phyloP scores from a whole-genome alignment of 1,139 yeast species.

The Magnusiomyces sp. region DNA sequence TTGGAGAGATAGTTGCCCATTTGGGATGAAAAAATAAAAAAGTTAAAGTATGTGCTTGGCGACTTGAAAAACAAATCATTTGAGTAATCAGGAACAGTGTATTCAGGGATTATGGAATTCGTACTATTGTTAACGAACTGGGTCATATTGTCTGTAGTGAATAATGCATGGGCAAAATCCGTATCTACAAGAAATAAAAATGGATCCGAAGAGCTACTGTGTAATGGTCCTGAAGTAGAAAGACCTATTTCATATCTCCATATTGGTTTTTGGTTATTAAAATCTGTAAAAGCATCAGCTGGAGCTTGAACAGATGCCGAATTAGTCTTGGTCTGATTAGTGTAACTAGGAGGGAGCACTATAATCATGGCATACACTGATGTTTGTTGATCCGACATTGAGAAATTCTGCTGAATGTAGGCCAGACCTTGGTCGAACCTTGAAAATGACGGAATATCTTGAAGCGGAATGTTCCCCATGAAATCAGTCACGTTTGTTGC shows the following conservation, averaged over 20 bases:
- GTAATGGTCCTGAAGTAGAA: constrained; percentile 56
- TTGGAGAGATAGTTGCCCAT: constrained; percentile 16
- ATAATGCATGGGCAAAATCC: constrained; percentile 61
- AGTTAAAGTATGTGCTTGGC: constrained; percentile 41
- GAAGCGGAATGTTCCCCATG: no score
- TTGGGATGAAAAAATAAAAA: constrained; percentile 31
- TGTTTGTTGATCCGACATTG: not conserved
- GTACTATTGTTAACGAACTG: not conserved
- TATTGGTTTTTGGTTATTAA: constrained; percentile 12
- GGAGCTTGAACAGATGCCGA: not conserved
- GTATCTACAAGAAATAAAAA: constrained; percentile 61
- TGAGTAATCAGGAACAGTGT: not conserved
- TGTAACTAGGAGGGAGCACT: not conserved
- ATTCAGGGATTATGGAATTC: no score
- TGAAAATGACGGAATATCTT: no score
- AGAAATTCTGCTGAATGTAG: no score
- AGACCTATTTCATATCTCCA: constrained; percentile 57
- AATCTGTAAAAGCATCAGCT: not conserved
- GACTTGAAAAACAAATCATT: constrained; percentile 32
- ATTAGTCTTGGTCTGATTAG: not conserved
- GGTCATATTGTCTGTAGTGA: constrained; percentile 57
- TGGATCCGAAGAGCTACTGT: constrained; percentile 58
- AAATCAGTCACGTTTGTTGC: no score
- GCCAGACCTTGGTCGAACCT: no score
- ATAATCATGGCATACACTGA: not conserved